These are phyloP conservation scores for Pseudogymnoascus sp. DNA, from an alignment of 2,329 filamentous ascomycete species.

Conservation along the genomic window DNA sequence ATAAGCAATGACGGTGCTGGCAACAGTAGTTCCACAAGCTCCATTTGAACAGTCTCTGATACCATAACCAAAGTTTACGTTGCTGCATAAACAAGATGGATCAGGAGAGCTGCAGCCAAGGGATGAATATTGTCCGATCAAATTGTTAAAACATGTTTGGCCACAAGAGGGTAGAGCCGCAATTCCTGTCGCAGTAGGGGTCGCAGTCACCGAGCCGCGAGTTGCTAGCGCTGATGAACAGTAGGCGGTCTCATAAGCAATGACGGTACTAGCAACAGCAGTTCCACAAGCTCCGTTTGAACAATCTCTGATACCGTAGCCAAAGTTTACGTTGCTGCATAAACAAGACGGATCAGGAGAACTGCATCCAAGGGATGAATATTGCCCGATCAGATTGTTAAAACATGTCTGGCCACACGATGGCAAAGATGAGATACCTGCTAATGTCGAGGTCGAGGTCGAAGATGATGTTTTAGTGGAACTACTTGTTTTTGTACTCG, in stretches of 20 bases:
- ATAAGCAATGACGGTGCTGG: constrained; percentile 20
- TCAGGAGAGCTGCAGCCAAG: constrained; percentile 31
- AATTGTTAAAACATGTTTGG: constrained; percentile 30
- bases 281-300: constrained; percentile 29
- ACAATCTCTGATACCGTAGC: constrained; percentile 35
- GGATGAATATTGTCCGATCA: constrained; percentile 29
- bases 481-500: background rate
- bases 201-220: no score
- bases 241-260: constrained; percentile 14
- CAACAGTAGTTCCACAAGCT: constrained; percentile 25
- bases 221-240: constrained; percentile 6
- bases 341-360: constrained; percentile 30
- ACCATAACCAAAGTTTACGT: constrained; percentile 33
- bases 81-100: constrained; percentile 30
- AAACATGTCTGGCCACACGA: constrained; percentile 17
- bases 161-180: constrained; percentile 11
- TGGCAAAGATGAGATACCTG: constrained; percentile 5
- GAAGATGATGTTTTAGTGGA: background rate
- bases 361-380: constrained; percentile 29
- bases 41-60: constrained; percentile 34
- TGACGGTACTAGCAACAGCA: constrained; percentile 19
- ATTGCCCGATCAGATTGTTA: constrained; percentile 33
- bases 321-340: constrained; percentile 32
- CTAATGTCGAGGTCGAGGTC: background rate
- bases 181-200: background rate